Evolutionary conservation across 2,329 filamentous ascomycete genomes (phyloP).

Genomic region (Pseudomassariella vexata): DNA sequence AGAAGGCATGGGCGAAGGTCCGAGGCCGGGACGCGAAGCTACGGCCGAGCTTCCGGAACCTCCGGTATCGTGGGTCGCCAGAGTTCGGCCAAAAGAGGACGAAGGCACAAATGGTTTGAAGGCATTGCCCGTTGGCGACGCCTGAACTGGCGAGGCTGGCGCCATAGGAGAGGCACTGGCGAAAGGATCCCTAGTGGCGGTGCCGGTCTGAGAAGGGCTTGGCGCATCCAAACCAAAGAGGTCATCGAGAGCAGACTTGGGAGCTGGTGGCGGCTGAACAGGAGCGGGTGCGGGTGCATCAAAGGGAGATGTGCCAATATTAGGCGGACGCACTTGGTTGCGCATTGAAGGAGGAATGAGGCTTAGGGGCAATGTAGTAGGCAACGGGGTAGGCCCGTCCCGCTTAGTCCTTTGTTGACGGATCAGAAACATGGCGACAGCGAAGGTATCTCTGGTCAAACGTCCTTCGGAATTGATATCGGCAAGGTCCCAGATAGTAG

Average conservation of each 20-base stretch:
- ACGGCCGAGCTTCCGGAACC: constrained; percentile 42
- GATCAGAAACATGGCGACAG: constrained; percentile 96
- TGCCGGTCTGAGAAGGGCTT: constrained; percentile 65
- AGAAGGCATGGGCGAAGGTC: constrained; percentile 36
- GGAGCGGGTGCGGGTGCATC: constrained; percentile 28
- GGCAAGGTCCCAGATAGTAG: constrained; percentile 94
- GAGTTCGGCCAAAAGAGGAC: constrained; percentile 81
- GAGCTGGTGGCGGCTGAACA: constrained; percentile 30
- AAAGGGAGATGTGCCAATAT: constrained; percentile 46
- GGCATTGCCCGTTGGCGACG: constrained; percentile 40
- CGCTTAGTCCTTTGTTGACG: constrained; percentile 76
- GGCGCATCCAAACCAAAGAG: constrained; percentile 80
- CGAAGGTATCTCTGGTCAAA: constrained; percentile 84
- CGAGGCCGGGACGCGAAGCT: too few species aligned
- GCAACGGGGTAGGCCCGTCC: constrained; percentile 56
- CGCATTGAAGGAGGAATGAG: constrained; percentile 85
- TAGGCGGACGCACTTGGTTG: constrained; percentile 45
- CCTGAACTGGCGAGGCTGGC: constrained; percentile 49
- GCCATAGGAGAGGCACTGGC: constrained; percentile 39
- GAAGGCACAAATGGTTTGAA: constrained; percentile 93
- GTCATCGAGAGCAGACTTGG: constrained; percentile 85
- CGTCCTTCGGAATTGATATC: constrained; percentile 89
- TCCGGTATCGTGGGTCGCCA: constrained; percentile 73
- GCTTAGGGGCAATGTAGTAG: constrained; percentile 70
- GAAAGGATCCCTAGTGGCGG: constrained; percentile 60